Evolutionary conservation across 1,139 yeast species (phyloP), one percentile per base, ranked within the genome.

Genomic region (Yamadazyma dushanensis): DNA sequence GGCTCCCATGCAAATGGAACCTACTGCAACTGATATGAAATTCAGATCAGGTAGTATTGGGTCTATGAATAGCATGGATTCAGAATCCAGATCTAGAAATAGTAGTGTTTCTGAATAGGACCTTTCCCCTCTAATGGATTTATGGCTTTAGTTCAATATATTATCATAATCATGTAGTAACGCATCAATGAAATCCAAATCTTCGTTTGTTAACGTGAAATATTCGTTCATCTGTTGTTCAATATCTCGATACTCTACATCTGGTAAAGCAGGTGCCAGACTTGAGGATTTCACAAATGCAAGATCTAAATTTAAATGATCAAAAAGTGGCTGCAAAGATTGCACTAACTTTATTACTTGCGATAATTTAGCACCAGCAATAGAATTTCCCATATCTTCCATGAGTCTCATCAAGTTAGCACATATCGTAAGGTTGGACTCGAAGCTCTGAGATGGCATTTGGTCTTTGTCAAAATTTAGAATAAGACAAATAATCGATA

Each of bases 301-400:
- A 14, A 25, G 10, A 8, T 14, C 16, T 15, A 25, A 14, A 4
- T 25, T 16, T 10, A 26, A 11, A 11, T 26, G 24, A 4, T 18
- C 11, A 10, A 39, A 32, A 9, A 38, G 29, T 22, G 41, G 36
- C 34, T 37, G 23, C 46, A 47, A 26, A 38, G 44, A 5, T 19
- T 26, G 13, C 2, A 58, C 32, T 18, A 56, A 39, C 9, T 46
- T 47, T 8, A 49, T 25, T 2, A 59, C 37, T 35, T 57, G 61
- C 13, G 39, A 38, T 10, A 57, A 36, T 34, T 59, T 59, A 3
- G 59, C 56, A 18, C 39, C 48, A 1, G 64, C 63, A 21, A 59
- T 46, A 16, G 44, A 23, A 37, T 59, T 59, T 6, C 63, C 63
- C 38, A 45, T 43, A 6, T 39, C 27, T 20, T 42, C 36, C 63